Percentiles rank a stretch among this genome's conserved stretches.
phyloP scores from a whole-genome alignment of 2,329 filamentous ascomycete genomes.

The Blumeria hordei region DNA sequence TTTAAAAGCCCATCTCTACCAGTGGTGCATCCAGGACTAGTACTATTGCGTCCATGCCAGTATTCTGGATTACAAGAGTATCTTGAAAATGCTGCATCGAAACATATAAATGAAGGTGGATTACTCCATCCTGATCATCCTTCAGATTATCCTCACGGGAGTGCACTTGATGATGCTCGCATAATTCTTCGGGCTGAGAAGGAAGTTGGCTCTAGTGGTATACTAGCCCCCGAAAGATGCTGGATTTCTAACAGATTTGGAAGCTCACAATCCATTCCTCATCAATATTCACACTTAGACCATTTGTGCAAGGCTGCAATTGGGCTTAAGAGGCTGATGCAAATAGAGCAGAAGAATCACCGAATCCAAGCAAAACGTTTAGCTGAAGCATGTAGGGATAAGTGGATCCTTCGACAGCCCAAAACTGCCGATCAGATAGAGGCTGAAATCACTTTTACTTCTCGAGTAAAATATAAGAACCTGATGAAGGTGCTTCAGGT shows the following conservation, averaged over 20 bases:
- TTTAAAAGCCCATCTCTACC: constrained; percentile 26
- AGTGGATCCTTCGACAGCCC: constrained; percentile 49
- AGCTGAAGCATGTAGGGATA: constrained; percentile 54
- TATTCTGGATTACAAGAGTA: constrained; percentile 33
- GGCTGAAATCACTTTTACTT: constrained; percentile 46
- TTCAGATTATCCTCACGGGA: constrained; percentile 31
- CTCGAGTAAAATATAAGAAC: constrained; percentile 43
- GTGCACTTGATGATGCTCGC: constrained; percentile 41
- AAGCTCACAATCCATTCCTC: constrained; percentile 38
- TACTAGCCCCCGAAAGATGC: constrained; percentile 46
- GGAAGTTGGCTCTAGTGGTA: constrained; percentile 49
- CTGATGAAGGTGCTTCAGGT: constrained; percentile 33
- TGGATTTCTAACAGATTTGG: constrained; percentile 50
- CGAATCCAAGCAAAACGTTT: constrained; percentile 52
- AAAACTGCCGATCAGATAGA: constrained; percentile 63
- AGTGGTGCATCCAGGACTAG: constrained; percentile 32
- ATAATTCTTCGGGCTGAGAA: constrained; percentile 45
- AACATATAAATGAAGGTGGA: constrained; percentile 34
- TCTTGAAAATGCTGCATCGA: constrained; percentile 23
- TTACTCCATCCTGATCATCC: constrained; percentile 29
- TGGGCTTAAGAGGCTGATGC: constrained; percentile 59
- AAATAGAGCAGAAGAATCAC: constrained; percentile 57
- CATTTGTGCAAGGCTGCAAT: constrained; percentile 58
- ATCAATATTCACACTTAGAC: constrained; percentile 71
- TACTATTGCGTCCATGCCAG: constrained; percentile 25